Base-by-base conservation (phyloP, 2,329 filamentous ascomycete genomes). In the Elsinoe australis region DNA sequence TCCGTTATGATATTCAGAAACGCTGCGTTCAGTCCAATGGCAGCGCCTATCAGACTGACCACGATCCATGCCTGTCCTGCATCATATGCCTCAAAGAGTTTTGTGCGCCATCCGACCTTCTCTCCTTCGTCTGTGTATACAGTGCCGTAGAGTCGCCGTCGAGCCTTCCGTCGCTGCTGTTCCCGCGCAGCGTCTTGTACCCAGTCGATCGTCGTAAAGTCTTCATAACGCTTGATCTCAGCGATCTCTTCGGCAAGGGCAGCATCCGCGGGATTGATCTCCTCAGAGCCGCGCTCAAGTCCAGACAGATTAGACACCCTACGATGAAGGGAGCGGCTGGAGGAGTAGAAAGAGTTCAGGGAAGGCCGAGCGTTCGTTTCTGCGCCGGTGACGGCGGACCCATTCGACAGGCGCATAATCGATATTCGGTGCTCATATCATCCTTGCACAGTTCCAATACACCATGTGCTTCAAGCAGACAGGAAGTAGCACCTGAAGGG, bases 131-230 rank as follows among this genome's bases (percentile, higher is more conserved):
- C 45, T 4, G 31, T 36, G 21, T 48, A 48, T n/a, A 34, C 33
- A 9, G 33, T 48, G 4, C 45, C 45, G 18, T 48, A 38, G 24
- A 38, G 32, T 64, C 80, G 82, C 59, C 85, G 78, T 56, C 84
- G 77, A 39, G 84, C 77, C 59, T 86, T 86, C 53, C 90, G 80
- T 49, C 89, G 80, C 38, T 86, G 72, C 63, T 94, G 87, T 65
- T 95, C 92, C 54, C 89, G 83, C 26, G 88, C 84, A 8, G 90
- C 89, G 76, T 98, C 92, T 65, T 98, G 90, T 0, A 98, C 90
- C 92, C 92, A 98, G 67, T 98, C 92, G 76, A 92, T 92, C 1
- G 92, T 98, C 4, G 89, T 95, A 64, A 98, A 98, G 68, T 98
- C 92, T 76, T 80, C 92, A 69, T 98, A 98, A 70, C 90, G 79